These are phyloP conservation scores for Trichosporon sp. DNA, from an alignment of 1,284 basidiomycete genomes.

Conservation along the genomic window DNA sequence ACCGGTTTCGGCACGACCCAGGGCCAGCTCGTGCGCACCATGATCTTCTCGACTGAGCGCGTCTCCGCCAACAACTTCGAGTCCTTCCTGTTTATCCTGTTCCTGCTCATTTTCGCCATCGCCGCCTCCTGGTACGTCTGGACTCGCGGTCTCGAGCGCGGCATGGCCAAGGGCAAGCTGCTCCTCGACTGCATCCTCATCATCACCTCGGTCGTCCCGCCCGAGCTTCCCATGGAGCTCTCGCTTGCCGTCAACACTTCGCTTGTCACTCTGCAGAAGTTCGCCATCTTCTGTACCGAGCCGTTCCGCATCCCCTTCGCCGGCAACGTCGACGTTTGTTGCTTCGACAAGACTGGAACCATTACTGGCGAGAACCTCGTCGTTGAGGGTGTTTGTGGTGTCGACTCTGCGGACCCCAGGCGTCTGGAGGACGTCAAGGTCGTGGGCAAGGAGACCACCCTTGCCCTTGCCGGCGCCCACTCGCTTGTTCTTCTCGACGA, in stretches of 20 bases:
- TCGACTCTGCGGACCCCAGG: constrained; percentile 60
- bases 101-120: constrained; percentile 90
- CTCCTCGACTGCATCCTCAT: constrained; percentile 89
- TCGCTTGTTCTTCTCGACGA: constrained; percentile 86
- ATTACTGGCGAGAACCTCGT: constrained; percentile 94
- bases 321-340: constrained; percentile 90
- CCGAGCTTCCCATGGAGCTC: constrained; percentile 93
- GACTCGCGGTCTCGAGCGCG: constrained; percentile 87
- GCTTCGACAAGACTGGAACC: constrained; percentile 96
- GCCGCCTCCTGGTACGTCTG: constrained; percentile 95
- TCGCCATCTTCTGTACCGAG: constrained; percentile 92
- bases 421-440: constrained; percentile 75
- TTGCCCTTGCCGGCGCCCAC: constrained; percentile 89
- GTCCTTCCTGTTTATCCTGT: constrained; percentile 91
- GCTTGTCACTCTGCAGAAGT: constrained; percentile 87
- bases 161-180: constrained; percentile 86
- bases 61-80: constrained; percentile 91
- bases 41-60: constrained; percentile 95
- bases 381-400: constrained; percentile 81
- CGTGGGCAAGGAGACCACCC: constrained; percentile 69
- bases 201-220: constrained; percentile 91
- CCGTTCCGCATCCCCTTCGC: constrained; percentile 93
- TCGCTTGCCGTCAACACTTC: constrained; percentile 91
- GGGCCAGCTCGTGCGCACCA: constrained; percentile 89
- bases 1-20: constrained; percentile 97